A percentile compares a stretch with the other conserved stretches of the same genome.
phyloP scores from a whole-genome alignment of 306 rosid genomes.

The Styphnolobium japonicum region DNA sequence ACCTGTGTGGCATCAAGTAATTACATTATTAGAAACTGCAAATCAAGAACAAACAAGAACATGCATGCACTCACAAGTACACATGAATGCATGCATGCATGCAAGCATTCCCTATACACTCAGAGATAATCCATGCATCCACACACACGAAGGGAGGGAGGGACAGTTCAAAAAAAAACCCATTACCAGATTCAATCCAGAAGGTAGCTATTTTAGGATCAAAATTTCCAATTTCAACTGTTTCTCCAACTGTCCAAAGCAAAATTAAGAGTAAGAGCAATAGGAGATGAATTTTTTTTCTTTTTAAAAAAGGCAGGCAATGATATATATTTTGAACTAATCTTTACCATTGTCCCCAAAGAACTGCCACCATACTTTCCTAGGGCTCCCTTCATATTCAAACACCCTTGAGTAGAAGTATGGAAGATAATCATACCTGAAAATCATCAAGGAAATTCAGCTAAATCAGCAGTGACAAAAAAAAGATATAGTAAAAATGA shows the following conservation, averaged over 20 bases:
- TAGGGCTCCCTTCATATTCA: constrained; percentile 86
- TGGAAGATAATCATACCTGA: constrained; percentile 93
- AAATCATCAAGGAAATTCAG: constrained; percentile 26
- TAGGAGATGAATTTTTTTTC: neutral
- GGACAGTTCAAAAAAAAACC: neutral
- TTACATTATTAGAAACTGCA: constrained; percentile 22
- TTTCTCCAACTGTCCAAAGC: constrained; percentile 77
- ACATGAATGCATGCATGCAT: neutral
- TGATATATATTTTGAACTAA: neutral
- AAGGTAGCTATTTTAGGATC: constrained; percentile 93
- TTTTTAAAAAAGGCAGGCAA: neutral
- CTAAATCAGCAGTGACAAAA: neutral
- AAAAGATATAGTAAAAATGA: neutral
- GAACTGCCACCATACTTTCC: constrained; percentile 98
- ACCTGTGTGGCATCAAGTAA: constrained; percentile 46
- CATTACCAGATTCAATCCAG: constrained; percentile 88
- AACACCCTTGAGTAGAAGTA: constrained; percentile 90
- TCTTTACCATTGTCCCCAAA: constrained; percentile 80
- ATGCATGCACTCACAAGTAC: neutral
- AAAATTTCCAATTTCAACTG: constrained; percentile 85
- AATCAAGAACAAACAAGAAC: constrained; percentile 17
- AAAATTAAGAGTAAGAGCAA: constrained; percentile 9
- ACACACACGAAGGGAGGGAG: neutral
- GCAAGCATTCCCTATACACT: neutral
- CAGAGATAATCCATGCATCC: neutral